Conservation (phyloP, 345 rosid genomes). For the Turritis glabra region DNA sequence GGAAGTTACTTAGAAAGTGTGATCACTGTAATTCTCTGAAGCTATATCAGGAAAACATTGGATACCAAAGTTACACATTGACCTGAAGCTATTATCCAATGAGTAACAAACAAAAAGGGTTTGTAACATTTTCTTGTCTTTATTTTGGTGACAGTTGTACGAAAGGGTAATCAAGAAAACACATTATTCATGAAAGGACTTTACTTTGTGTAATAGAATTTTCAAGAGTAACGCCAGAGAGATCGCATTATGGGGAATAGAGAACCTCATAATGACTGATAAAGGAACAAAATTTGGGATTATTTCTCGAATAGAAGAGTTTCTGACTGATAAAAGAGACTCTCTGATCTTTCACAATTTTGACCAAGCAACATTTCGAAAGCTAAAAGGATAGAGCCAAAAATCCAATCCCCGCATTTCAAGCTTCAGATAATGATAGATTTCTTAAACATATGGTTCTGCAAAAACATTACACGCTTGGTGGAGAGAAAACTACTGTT, state of each 20-base stretch:
- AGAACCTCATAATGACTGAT: too few relatives aligned
- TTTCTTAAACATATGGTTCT: neutral
- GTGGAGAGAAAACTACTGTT: neutral
- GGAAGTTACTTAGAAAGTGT: neutral
- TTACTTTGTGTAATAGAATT: neutral
- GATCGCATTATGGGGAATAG: neutral
- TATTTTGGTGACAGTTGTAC: slow-evolving; percentile 23
- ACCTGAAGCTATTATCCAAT: slow-evolving; percentile 8
- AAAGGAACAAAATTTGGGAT: neutral
- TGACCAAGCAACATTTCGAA: neutral
- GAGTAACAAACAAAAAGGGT: slow-evolving; percentile 12
- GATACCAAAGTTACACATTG: slow-evolving; percentile 23
- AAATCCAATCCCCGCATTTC: neutral
- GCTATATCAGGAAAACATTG: slow-evolving; percentile 17
- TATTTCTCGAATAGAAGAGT: slow-evolving; percentile 16
- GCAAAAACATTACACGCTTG: neutral
- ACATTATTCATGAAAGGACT: slow-evolving; percentile 27
- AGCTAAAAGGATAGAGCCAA: too few relatives aligned
- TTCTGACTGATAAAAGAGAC: neutral
- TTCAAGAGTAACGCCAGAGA: slow-evolving; percentile 7
- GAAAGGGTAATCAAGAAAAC: slow-evolving; percentile 18
- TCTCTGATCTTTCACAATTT: slow-evolving; percentile 1
- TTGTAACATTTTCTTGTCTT: slow-evolving; percentile 4
- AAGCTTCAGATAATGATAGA: neutral
- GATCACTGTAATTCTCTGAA: neutral